These are phyloP conservation scores for Torulaspora quercuum DNA, from an alignment of 805 yeast genomes.

Conservation along the genomic window DNA sequence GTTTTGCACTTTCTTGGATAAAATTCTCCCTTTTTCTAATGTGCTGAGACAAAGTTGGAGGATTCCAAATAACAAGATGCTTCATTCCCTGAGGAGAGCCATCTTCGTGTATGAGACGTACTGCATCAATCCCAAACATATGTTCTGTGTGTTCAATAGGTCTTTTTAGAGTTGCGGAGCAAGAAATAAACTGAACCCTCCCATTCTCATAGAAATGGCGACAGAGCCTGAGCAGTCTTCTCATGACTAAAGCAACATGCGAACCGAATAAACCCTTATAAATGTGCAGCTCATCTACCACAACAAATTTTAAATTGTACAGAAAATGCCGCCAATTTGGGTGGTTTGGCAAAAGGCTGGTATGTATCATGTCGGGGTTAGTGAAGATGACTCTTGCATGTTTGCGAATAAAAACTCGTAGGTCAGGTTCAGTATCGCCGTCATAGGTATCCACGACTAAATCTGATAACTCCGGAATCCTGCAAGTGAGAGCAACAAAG, in stretches of 20 bases:
- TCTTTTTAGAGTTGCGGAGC: constrained; percentile 86
- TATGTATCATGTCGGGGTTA: constrained; percentile 91
- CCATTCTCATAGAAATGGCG: constrained; percentile 38
- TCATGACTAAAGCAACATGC: constrained; percentile 80
- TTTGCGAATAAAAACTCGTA: constrained; percentile 52
- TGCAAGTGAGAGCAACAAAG: constrained; percentile 53
- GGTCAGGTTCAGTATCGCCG: constrained; percentile 77
- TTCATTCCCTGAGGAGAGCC: constrained; percentile 87
- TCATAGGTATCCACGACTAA: constrained; percentile 77
- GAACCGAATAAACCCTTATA: constrained; percentile 91
- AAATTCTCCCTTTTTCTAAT: constrained; percentile 61
- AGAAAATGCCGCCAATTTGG: constrained; percentile 71
- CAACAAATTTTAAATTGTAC: constrained; percentile 61
- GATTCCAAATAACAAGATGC: constrained; percentile 77
- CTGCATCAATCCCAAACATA: constrained; percentile 64
- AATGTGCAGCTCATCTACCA: constrained; percentile 81
- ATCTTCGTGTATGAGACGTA: constrained; percentile 64
- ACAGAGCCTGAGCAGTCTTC: constrained; percentile 65
- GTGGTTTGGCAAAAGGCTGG: constrained; percentile 76
- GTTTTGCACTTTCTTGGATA: constrained; percentile 69
- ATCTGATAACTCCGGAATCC: constrained; percentile 44
- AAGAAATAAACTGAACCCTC: constrained; percentile 68
- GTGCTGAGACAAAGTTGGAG: constrained; percentile 63
- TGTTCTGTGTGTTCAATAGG: constrained; percentile 71
- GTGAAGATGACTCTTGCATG: constrained; percentile 81